Base-by-base conservation (phyloP, 805 yeast genomes). In the Metschnikowia orientalis region DNA sequence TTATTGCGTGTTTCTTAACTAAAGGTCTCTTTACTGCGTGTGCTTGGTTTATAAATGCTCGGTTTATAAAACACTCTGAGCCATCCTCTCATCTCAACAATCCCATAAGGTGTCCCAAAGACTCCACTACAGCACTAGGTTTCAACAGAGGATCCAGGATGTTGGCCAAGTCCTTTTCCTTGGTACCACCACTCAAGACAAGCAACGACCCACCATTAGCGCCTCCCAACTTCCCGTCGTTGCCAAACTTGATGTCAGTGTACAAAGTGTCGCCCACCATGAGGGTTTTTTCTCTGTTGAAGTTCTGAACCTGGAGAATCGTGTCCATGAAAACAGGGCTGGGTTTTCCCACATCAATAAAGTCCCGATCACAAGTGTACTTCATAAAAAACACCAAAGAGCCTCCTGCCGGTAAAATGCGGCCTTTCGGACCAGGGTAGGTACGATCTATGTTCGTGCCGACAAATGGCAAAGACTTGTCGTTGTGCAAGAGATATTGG, bases 211-310 rank as follows among this genome's bases (percentile, higher is more conserved):
- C 59, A 6, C 54, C 53, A 3, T 46, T 42, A 1, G 44, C 51
- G 15, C 55, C 53, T 0, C 66, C 67, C 24, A 62, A 44, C 2
- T 47, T 36, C 2, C 68, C 67, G 36, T 63, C 69, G 35, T 63
- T 63, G 3, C 68, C 69, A 42, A 63, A 63, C 41, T 63, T 63
- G 39, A 63, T 62, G 37, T 63, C 69, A 3, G 69, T 63, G 38
- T 63, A 63, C 23, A 63, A 44, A 4, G 69, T 63, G 37, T 63
- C 69, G 8, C 69, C 69, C 6, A 63, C 56, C 69, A 63, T 63
- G 28, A 63, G 38, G 2, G 69, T 59, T 20, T 44, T 50, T 12
- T 30, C 35, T 19, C 43, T 49, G 15, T 53, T 54, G 42, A 59
- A 62, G 9, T 48, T 48, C 26, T 49, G 51, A 14, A 47, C 48